Base-by-base conservation (phyloP, 352 stramenopile species). In the Saprolegnia parasitica region DNA sequence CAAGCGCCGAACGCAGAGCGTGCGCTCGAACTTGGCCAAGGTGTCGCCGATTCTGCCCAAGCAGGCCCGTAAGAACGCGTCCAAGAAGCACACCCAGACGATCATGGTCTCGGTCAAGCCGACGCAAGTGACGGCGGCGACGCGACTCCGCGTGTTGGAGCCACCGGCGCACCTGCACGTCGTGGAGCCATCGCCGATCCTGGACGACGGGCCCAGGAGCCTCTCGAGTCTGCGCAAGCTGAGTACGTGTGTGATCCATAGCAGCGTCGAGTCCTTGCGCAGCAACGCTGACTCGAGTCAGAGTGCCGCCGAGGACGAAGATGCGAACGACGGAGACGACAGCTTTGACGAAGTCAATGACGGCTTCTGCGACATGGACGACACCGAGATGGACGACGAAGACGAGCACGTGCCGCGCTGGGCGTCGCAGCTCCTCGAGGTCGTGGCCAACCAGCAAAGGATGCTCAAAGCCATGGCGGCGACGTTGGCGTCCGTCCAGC, bases 401-500 rank as follows among this genome's bases (percentile, higher is more conserved):
- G 39, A 46, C 39, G 39, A 15, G 15, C 8, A 46, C 8, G 8
- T 15, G 15, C 39, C 39, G 15, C 39, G 8, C 8, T 46, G 39
- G 39, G 39, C 39, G 8, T 8, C 8, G 21, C 5, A 6, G 8
- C 15, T 37, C n/a, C 16, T 66, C 10, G 58, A 18, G 18, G 21
- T 66, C 15, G 16, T 66, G 32, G 18, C n/a, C 10, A 21, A 20
- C 58, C 58, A 66, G 32, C 39, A 66, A 18, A 15, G 49, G 15
- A 46, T 47, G 4, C 56, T 64, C 29, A 35, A 45, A 21, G 11
- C 35, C 6, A 64, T 64, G 35, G 49, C 16, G 15, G 21, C 1
- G 23, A 21, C 56, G n/a, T 20, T 64, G 1, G 18, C n/a, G n/a
- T n/a, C n/a, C n/a, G n/a, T n/a, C n/a, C n/a, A n/a, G n/a, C n/a